Percentiles rank a stretch among this genome's conserved stretches.
Conservation (phyloP, 176 grass and related monocot species). For the Carex pumila region DNA sequence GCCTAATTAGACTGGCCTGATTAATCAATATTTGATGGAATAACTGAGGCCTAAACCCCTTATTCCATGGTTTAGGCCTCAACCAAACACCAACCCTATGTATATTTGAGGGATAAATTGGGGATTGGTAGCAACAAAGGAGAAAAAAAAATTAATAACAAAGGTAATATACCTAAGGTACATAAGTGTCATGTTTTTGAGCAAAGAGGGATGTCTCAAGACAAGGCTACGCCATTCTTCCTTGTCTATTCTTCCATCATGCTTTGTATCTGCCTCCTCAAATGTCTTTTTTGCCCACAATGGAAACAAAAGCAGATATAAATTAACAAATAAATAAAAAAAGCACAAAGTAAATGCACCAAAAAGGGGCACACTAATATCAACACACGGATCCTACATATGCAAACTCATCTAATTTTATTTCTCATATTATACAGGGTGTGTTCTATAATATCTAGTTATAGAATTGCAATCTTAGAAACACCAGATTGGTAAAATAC, state of each 20-base stretch:
- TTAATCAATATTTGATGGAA: too few species aligned
- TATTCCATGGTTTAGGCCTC: too few species aligned
- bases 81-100: too few species aligned
- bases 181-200: slow-evolving; percentile 24
- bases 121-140: background rate
- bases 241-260: slow-evolving; percentile 30
- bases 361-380: background rate
- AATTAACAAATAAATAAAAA: background rate
- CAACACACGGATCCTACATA: background rate
- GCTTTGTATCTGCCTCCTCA: slow-evolving; percentile 26
- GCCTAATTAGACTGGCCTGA: too few species aligned
- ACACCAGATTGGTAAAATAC: background rate
- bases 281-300: slow-evolving; percentile 9
- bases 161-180: slow-evolving; percentile 20
- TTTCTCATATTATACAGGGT: background rate
- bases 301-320: background rate
- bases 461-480: background rate
- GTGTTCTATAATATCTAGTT: background rate
- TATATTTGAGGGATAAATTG: background rate
- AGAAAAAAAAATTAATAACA: background rate
- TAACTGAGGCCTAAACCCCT: too few species aligned
- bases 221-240: slow-evolving; percentile 25
- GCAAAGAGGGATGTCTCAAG: slow-evolving; percentile 20
- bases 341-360: background rate
- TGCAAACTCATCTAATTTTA: background rate